A percentile compares a stretch with the other conserved stretches of the same genome.
Evolutionary conservation across 495 filamentous ascomycete genomes (phyloP).

Genomic region (Penicillium verhagenii): DNA sequence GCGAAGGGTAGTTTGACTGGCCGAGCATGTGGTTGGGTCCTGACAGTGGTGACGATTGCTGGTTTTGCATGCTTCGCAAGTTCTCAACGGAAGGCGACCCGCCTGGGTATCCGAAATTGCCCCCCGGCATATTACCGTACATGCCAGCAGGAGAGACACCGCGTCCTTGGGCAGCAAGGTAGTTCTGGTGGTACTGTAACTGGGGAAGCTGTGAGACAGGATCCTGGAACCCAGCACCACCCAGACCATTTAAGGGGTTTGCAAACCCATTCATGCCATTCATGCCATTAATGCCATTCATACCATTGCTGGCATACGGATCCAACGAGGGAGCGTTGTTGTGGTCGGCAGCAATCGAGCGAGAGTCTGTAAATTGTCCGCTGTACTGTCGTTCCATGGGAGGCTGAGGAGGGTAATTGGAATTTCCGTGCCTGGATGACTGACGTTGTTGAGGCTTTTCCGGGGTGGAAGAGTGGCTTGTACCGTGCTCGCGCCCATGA

Average conservation of each 20-base stretch:
- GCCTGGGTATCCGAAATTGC: conserved; percentile 41
- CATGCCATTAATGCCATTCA: no score
- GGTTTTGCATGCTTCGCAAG: conserved; percentile 41
- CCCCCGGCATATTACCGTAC: conserved; percentile 38
- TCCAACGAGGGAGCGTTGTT: conserved; percentile 39
- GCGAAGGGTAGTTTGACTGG: conserved; percentile 43
- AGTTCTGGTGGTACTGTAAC: conserved; percentile 49
- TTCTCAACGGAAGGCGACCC: conserved; percentile 43
- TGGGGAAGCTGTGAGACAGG: conserved; percentile 38
- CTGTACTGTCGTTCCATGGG: conserved; percentile 49
- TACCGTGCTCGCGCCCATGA: conserved; percentile 43
- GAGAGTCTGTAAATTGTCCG: conserved; percentile 42
- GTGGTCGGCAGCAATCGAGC: conserved; percentile 44
- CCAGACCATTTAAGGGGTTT: conserved; percentile 28
- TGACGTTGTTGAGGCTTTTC: conserved; percentile 52
- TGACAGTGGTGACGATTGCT: conserved; percentile 33
- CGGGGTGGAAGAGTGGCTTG: conserved; percentile 34
- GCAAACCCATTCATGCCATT: conserved; percentile 36
- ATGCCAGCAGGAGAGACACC: conserved; percentile 45
- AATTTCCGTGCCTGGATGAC: conserved; percentile 45
- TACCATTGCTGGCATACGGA: conserved; percentile 40
- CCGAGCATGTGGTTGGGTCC: conserved; percentile 39
- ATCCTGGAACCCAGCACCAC: conserved; percentile 40
- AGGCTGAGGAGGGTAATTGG: conserved; percentile 41
- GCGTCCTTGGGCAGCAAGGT: conserved; percentile 41